Conservation (phyloP, 805 yeast genomes). For the Ogataea angusta region DNA sequence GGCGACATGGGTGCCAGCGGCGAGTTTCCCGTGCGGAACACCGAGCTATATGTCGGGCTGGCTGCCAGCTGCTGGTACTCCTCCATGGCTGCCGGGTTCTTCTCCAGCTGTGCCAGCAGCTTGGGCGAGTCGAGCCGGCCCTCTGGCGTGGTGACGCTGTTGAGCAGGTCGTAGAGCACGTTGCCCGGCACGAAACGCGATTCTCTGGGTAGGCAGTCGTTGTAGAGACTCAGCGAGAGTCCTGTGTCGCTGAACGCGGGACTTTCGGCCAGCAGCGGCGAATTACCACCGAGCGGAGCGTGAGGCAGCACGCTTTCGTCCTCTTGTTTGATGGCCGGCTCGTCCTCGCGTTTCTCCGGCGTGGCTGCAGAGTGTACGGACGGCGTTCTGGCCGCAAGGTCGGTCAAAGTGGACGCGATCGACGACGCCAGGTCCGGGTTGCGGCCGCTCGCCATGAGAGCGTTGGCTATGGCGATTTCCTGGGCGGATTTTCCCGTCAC, state of each 20-base stretch:
- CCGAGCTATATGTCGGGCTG: conserved; percentile 17
- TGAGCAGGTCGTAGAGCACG: conserved; percentile 23
- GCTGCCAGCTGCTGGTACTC: conserved; percentile 20
- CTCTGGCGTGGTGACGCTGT: conserved; percentile 17
- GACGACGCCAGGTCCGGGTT: conserved; percentile 42
- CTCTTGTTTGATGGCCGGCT: too few species aligned
- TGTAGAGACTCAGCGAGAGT: conserved; percentile 21
- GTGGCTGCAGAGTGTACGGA: not conserved
- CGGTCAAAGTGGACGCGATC: conserved; percentile 26
- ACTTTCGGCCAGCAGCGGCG: conserved; percentile 11
- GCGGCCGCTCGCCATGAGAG: conserved; percentile 47
- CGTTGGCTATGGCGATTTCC: conserved; percentile 49
- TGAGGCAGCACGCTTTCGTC: conserved; percentile 18
- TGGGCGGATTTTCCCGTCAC: conserved; percentile 52
- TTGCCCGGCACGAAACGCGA: conserved; percentile 21
- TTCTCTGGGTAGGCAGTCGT: conserved; percentile 10
- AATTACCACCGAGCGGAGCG: not conserved
- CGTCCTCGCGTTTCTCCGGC: not conserved
- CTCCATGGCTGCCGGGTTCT: conserved; percentile 24
- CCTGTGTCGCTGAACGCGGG: conserved; percentile 1
- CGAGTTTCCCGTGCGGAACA: conserved; percentile 11
- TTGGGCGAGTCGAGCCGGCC: conserved; percentile 27
- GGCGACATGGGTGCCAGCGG: conserved; percentile 17
- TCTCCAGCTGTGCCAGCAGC: conserved; percentile 21
- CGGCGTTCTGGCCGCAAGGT: conserved; percentile 14